phyloP scores from a whole-genome alignment of 768 basidiomycete genomes.

The Boletus tomentosulus region DNA sequence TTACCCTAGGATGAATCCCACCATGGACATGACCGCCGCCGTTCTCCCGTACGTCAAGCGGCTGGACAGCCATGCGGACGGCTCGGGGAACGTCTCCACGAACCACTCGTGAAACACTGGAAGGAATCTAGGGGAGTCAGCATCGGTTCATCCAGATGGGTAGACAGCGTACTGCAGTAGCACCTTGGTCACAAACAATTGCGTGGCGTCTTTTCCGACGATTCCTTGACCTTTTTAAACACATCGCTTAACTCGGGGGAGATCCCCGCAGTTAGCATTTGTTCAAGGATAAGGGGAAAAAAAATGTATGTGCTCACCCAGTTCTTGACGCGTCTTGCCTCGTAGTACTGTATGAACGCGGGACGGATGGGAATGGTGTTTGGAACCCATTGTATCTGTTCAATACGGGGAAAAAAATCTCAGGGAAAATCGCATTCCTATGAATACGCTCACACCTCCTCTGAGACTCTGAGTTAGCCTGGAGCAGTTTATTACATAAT shows the following conservation, averaged over 20 bases:
- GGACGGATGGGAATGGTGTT: constrained; percentile 83
- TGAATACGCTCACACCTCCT: constrained; percentile 63
- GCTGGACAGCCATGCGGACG: constrained; percentile 88
- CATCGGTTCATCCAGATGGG: too few species aligned
- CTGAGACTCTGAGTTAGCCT: constrained; percentile 90
- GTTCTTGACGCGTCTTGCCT: constrained; percentile 39
- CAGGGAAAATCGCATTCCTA: background rate
- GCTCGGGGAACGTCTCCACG: constrained; percentile 93
- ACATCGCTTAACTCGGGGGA: too few species aligned
- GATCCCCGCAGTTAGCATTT: background rate
- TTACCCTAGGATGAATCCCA: constrained; percentile 93
- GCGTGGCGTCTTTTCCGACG: constrained; percentile 47
- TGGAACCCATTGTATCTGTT: constrained; percentile 89
- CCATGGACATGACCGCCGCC: constrained; percentile 97
- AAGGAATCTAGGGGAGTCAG: constrained; percentile 41
- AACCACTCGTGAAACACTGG: constrained; percentile 98
- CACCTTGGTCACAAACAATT: constrained; percentile 50
- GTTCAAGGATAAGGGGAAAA: background rate
- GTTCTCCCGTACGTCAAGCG: constrained; percentile 86
- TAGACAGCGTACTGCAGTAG: constrained; percentile 48
- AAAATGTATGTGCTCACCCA: constrained; percentile 42
- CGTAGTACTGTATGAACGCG: constrained; percentile 68
- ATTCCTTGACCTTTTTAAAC: constrained; percentile 50
- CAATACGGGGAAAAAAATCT: background rate
- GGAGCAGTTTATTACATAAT: constrained; percentile 96